Conservation (phyloP, 2,329 filamentous ascomycete species). For the Nemania sp. region DNA sequence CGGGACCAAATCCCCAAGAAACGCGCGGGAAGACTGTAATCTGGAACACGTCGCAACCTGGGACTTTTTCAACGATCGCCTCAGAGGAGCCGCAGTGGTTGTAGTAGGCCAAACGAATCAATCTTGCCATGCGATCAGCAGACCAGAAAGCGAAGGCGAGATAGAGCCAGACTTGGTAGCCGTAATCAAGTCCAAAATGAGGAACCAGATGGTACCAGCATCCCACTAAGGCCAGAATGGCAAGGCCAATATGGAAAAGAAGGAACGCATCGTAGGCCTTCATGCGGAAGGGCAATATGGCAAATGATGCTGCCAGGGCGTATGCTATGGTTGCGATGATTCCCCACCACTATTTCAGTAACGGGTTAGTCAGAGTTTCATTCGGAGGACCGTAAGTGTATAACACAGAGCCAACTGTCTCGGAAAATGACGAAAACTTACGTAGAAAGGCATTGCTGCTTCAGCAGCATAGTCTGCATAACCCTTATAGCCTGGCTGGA, state of each 20-base stretch:
- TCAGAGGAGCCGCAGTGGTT: constrained; percentile 20
- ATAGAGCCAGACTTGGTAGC: constrained; percentile 36
- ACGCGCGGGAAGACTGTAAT: constrained; percentile 20
- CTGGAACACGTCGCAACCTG: constrained; percentile 22
- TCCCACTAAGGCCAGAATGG: constrained; percentile 33
- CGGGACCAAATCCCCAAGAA: constrained; percentile 16
- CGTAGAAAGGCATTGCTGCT: constrained; percentile 21
- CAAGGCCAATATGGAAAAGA: constrained; percentile 34
- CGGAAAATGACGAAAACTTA: background rate
- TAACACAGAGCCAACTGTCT: background rate
- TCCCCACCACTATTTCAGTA: constrained; percentile 28
- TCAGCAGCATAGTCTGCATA: constrained; percentile 20
- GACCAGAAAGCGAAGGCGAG: constrained; percentile 32
- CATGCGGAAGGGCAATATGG: constrained; percentile 34
- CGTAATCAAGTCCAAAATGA: constrained; percentile 30
- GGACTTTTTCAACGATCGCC: constrained; percentile 20
- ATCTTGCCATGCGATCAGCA: constrained; percentile 27
- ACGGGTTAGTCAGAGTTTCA: background rate
- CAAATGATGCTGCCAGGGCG: constrained; percentile 29
- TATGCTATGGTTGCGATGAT: constrained; percentile 34
- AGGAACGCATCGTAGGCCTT: constrained; percentile 39
- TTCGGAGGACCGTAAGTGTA: background rate
- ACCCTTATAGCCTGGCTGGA: constrained; percentile 17
- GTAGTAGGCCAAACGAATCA: constrained; percentile 28
- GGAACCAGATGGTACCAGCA: constrained; percentile 33